Evolutionary conservation across 305 asterid genomes (phyloP), one percentile per base, ranked within the genome.

Genomic region (Solanum hybrid): DNA sequence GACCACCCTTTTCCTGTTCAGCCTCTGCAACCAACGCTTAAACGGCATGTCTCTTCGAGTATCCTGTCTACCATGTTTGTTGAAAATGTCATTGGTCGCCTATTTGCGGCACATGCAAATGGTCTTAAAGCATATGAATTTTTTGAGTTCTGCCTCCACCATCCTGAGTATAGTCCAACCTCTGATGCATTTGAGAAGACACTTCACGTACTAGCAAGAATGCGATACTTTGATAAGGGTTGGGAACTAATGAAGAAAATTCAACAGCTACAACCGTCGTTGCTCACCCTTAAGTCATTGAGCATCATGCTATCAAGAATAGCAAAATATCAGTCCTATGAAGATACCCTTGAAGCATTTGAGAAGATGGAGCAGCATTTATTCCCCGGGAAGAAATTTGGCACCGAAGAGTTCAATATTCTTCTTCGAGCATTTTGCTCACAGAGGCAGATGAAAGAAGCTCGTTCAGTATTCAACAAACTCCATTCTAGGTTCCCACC

Each of bases 181-280:
- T 92, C 99, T 1, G 99, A 92, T 91, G 98, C 99, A 90, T 95
- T 95, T 90, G 99, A 97, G 93, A 96, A 95, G 93, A 95, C 99
- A 2, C 96, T 97, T 87, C 99, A 96, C 89, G 94, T 97, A 93
- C 97, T 97, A 79, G 90, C 98, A 4, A 95, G 99, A 38, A 97
- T 97, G 99, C 98, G 98, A n/a, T 96, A 96, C 93, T 96, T 96
- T 89, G 94, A 92, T 89, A 94, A 95, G 92, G 97, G 97, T 14
- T 97, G 99, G 99, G 98, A 96, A 90, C 90, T 97, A 10, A 89
- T 96, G 89, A 91, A 92, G 89, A 90, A 90, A 77, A 94, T 96
- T 86, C 94, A 93, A 89, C 89, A 73, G 76, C 76, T 88, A 79
- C 93, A 93, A 91, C 98, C 98, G 36, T 93, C 95, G 15, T 91